phyloP scores from a whole-genome alignment of 768 basidiomycete species.

The Russula earlei region DNA sequence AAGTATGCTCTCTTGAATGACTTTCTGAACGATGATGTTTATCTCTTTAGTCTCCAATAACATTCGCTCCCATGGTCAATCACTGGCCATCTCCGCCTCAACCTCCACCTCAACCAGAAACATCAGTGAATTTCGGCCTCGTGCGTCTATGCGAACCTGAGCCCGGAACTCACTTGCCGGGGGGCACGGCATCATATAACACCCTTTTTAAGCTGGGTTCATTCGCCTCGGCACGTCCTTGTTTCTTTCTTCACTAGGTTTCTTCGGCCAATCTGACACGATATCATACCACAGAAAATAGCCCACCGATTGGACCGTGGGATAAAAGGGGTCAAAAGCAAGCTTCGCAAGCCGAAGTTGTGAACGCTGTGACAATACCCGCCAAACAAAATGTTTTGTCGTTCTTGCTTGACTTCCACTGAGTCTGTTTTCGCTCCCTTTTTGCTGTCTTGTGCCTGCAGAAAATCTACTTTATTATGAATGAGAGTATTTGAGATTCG shows the following conservation, averaged over 20 bases:
- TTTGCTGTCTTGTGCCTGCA: too few relatives aligned
- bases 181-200: background rate
- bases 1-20: background rate
- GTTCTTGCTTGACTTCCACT: too few relatives aligned
- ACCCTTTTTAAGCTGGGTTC: background rate
- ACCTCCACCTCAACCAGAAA: background rate
- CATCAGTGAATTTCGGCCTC: background rate
- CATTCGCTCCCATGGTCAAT: background rate
- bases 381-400: too few relatives aligned
- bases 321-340: slow-evolving; percentile 3
- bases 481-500: too few relatives aligned
- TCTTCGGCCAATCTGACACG: background rate
- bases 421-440: too few relatives aligned
- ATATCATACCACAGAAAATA: background rate
- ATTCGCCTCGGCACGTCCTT: background rate
- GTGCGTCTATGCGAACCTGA: background rate
- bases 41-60: slow-evolving; percentile 7
- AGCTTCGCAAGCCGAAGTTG: slow-evolving; percentile 1
- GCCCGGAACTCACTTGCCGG: background rate
- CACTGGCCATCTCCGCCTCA: too few relatives aligned
- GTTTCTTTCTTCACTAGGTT: background rate
- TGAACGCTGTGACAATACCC: too few relatives aligned
- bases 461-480: too few relatives aligned
- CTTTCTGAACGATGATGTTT: background rate
- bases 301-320: background rate